These are phyloP conservation scores for Ustilago bromivora DNA, from an alignment of 1,284 basidiomycete species.

Conservation along the genomic window DNA sequence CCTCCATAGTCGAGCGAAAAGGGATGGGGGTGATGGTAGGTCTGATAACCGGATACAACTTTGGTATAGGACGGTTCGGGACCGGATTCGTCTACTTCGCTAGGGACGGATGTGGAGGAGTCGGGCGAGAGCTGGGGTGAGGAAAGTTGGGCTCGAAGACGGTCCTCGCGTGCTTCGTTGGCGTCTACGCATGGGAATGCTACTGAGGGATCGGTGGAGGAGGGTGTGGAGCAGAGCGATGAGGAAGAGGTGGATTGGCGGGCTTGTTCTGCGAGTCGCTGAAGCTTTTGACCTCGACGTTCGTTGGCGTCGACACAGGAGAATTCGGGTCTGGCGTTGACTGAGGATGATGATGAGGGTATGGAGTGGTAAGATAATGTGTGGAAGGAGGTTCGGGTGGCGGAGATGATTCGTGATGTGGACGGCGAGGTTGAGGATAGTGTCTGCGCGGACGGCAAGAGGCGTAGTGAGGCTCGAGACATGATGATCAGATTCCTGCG, in stretches of 20 bases:
- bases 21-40: conserved; percentile 71
- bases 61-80: conserved; percentile 72
- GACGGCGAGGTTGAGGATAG: conserved; percentile 2
- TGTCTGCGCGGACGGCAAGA: conserved; percentile 14
- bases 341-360: conserved; percentile 13
- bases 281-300: conserved; percentile 48
- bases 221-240: conserved; percentile 18
- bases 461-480: conserved; percentile 23
- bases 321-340: conserved; percentile 42
- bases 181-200: conserved; percentile 67
- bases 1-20: conserved; percentile 81
- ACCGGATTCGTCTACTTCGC: conserved; percentile 57
- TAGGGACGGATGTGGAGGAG: not conserved
- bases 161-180: conserved; percentile 60
- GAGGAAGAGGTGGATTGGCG: conserved; percentile 13
- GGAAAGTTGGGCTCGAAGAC: conserved; percentile 50
- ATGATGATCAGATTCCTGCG: conserved; percentile 6
- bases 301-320: conserved; percentile 68
- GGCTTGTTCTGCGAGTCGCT: conserved; percentile 34
- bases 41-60: conserved; percentile 70
- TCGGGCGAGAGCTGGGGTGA: conserved; percentile 12
- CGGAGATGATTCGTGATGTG: not conserved
- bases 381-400: conserved; percentile 6
- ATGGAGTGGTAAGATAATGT: not conserved
- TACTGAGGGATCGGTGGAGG: conserved; percentile 34